These are phyloP conservation scores for Aureobasidium musti DNA, from an alignment of 2,329 filamentous ascomycete genomes.

Conservation along the genomic window DNA sequence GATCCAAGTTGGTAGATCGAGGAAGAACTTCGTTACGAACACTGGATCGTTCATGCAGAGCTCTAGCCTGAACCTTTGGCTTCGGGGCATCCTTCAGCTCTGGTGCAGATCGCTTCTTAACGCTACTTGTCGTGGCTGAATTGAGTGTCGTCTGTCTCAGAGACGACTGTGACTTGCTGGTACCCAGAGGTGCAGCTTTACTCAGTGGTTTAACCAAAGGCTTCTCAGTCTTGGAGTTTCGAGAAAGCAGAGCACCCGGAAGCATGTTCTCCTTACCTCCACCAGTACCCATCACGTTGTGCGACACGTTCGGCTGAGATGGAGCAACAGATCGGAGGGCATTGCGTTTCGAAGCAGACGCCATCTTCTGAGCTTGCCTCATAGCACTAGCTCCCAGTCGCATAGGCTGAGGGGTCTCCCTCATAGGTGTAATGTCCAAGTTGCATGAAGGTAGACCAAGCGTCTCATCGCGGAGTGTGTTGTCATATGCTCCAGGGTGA, in stretches of 20 bases:
- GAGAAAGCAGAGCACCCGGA: constrained; percentile 44
- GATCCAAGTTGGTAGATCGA: neutral
- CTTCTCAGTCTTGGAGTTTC: constrained; percentile 9
- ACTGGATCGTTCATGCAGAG: constrained; percentile 14
- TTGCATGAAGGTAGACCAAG: constrained; percentile 31
- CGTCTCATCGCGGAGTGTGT: constrained; percentile 40
- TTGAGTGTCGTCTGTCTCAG: neutral
- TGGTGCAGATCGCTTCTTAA: constrained; percentile 24
- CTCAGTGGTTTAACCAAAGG: neutral
- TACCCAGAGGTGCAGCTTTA: neutral
- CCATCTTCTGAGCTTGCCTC: constrained; percentile 16
- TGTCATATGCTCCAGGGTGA: constrained; percentile 50
- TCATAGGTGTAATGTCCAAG: constrained; percentile 18
- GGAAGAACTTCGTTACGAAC: neutral
- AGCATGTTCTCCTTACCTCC: constrained; percentile 66
- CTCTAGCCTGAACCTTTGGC: constrained; percentile 19
- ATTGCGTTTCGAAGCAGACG: constrained; percentile 35
- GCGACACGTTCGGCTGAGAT: constrained; percentile 38
- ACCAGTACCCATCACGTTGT: constrained; percentile 1
- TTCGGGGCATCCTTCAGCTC: constrained; percentile 20
- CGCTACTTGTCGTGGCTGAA: neutral
- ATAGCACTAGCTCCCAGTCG: constrained; percentile 11
- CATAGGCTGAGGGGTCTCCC: neutral
- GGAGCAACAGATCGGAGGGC: constrained; percentile 48
- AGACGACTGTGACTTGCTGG: neutral